Base-by-base conservation (phyloP, 2,329 filamentous ascomycete genomes). In the Cephalotrichum gorgonifer region DNA sequence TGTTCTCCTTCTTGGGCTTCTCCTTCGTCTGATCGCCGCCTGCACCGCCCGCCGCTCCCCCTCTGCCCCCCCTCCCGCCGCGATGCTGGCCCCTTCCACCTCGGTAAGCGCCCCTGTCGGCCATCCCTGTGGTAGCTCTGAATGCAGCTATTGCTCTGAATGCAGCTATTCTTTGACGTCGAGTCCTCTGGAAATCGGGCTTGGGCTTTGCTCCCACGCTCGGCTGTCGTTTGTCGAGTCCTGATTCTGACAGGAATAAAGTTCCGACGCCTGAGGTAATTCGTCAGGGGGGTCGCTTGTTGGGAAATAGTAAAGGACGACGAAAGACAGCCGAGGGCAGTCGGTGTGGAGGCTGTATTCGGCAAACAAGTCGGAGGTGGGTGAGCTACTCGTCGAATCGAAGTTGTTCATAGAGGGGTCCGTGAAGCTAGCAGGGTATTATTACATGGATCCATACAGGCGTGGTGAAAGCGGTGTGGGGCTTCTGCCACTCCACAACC, bases 1-100 rank as follows among this genome's bases (percentile, higher is more conserved):
- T 98, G 66, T 96, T 97, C 70, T 98, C 93, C 75, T 97, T 97
- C 81, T 95, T 96, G 53, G 89, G 88, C 59, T 84, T 80, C 53
- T 78, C 64, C 45, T 54, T 56, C 33, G 46, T 47, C 52, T 75
- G 66, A 50, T 70, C 66, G 44, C 67, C 67, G 47, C 69, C 65
- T 35, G 69, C 66, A 46, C 68, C 68, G 35, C 58, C 58, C 46
- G 57, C 63, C n/a, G 60, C 61, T 33, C 62, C 64, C 48, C 61
- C 67, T 51, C 64, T 60, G 31, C 65, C 70, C 50, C 71, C 76
- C 47, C 67, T 66, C 43, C 69, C 62, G 11, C 68, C 69, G 58
- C 73, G 72, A 58, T 73, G 69, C 57, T 72, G 65, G 56, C 65
- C 64, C 43, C 65, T 61, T 38, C 67, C 64, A 49, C 69, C 64